Base-by-base conservation (phyloP, 1,284 basidiomycete genomes). In the Puccinia coronata region DNA sequence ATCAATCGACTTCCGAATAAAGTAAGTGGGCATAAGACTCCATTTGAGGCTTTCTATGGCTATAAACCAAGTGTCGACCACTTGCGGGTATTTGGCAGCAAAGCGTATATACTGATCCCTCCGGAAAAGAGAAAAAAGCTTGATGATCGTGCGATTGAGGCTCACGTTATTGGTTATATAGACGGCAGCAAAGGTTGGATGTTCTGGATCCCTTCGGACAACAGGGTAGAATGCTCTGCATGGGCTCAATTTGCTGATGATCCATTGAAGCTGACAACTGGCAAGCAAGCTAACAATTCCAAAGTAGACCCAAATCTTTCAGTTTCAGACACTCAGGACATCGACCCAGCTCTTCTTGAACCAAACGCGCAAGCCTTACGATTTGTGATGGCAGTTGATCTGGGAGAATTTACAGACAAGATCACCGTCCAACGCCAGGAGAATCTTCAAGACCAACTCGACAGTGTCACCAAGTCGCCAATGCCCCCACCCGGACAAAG, bases 181-280 rank as follows among this genome's bases (percentile, higher is more conserved):
- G 41, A 47, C 31, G 53, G 53, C 2, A 28, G 51, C 9, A 75
- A 75, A 31, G 73, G 73, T 9, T 75, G 73, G 73, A 31, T 75
- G 41, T 63, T 75, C 16, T 75, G 73, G 73, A 16, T 61, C 1
- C 73, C 73, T 1, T 25, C 25, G 1, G 1, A 20, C 1, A 75
- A 75, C 11, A 63, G 14, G 16, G 16, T 75, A 2, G 31, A 16
- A 6, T 14, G 4, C 16, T 59, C 28, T 9, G 73, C 57, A 28
- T 61, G 73, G 53, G 73, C 39, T 2, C 34, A 11, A 47, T 75
- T 75, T 36, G 31, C 20, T 28, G 73, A 75, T 39, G 41, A 70
- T 20, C 47, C 67, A 5, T 16, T 65, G 1, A 65, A 65, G 41
- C 25, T 65, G 36, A 41, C 34, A 20, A 41, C 36, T 0, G 61